phyloP scores from a whole-genome alignment of 1,284 basidiomycete species.

The Porodaedalea pini region DNA sequence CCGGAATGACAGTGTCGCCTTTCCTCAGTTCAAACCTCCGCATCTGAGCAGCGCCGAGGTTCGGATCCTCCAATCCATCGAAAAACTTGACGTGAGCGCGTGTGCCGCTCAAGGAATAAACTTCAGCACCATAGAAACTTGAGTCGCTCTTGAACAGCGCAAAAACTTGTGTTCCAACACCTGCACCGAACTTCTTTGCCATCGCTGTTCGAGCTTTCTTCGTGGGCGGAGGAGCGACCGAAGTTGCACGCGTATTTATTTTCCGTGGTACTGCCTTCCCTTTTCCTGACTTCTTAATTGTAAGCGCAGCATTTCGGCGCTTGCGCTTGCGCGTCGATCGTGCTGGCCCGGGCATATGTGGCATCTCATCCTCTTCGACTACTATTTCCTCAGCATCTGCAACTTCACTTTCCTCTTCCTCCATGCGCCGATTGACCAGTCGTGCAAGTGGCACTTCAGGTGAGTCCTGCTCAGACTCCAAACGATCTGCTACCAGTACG shows the following conservation, averaged over 20 bases:
- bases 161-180: conserved; percentile 52
- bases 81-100: conserved; percentile 49
- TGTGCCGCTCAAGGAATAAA: conserved; percentile 36
- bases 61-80: conserved; percentile 43
- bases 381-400: conserved; percentile 44
- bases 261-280: conserved; percentile 25
- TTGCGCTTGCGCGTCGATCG: conserved; percentile 47
- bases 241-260: background rate
- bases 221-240: background rate
- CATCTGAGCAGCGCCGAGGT: conserved; percentile 50
- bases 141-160: conserved; percentile 60
- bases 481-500: background rate
- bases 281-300: conserved; percentile 22
- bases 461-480: background rate
- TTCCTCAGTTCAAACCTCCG: conserved; percentile 46
- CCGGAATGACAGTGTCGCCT: conserved; percentile 52
- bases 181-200: conserved; percentile 20
- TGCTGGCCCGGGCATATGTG: conserved; percentile 13
- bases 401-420: conserved; percentile 36
- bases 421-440: background rate
- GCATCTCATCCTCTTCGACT: conserved; percentile 31
- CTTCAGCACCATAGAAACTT: conserved; percentile 58
- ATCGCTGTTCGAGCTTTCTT: background rate
- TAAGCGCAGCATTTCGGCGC: conserved; percentile 30
- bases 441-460: conserved; percentile 7